phyloP scores from a whole-genome alignment of 2,329 filamentous ascomycete genomes.

The Fusarium sp. region DNA sequence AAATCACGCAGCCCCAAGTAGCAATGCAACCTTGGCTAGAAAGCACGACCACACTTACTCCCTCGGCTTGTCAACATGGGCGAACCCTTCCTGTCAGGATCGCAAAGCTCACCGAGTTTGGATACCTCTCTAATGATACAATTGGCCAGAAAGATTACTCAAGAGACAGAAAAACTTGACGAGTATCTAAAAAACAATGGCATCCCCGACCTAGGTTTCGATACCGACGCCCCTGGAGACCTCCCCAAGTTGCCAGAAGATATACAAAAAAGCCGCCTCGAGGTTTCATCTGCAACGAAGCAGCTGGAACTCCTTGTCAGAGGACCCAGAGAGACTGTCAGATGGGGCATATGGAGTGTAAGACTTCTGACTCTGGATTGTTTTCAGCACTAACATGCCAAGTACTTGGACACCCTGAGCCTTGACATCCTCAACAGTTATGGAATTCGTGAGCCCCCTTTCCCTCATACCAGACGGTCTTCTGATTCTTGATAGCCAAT shows the following conservation, averaged over 20 bases:
- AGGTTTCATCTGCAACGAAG: slow-evolving; percentile 64
- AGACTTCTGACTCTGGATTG: slow-evolving; percentile 42
- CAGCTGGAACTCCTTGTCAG: slow-evolving; percentile 64
- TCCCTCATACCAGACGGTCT: background rate
- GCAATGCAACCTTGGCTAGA: background rate
- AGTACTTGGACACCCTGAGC: slow-evolving; percentile 67
- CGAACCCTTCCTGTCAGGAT: slow-evolving; percentile 53
- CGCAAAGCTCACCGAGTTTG: slow-evolving; percentile 46
- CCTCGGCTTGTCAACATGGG: slow-evolving; percentile 28
- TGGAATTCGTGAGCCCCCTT: slow-evolving; percentile 59
- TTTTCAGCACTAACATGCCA: slow-evolving; percentile 26
- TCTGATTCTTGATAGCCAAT: slow-evolving; percentile 56
- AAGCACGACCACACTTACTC: slow-evolving; percentile 5
- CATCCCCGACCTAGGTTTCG: slow-evolving; percentile 62
- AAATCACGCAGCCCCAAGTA: slow-evolving; percentile 23
- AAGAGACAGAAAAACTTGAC: slow-evolving; percentile 66
- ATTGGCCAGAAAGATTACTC: slow-evolving; percentile 64
- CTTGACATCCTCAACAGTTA: slow-evolving; percentile 67
- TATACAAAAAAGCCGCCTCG: slow-evolving; percentile 61
- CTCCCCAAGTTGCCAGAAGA: slow-evolving; percentile 65
- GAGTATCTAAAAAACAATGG: slow-evolving; percentile 61
- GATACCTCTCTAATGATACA: slow-evolving; percentile 58
- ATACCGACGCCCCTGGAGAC: slow-evolving; percentile 59
- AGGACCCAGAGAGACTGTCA: slow-evolving; percentile 65
- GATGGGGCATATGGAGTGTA: slow-evolving; percentile 68